Percentiles rank a stretch among this genome's conserved stretches.
phyloP scores from a whole-genome alignment of 2,329 filamentous ascomycete genomes.

The Xylaria sp. region DNA sequence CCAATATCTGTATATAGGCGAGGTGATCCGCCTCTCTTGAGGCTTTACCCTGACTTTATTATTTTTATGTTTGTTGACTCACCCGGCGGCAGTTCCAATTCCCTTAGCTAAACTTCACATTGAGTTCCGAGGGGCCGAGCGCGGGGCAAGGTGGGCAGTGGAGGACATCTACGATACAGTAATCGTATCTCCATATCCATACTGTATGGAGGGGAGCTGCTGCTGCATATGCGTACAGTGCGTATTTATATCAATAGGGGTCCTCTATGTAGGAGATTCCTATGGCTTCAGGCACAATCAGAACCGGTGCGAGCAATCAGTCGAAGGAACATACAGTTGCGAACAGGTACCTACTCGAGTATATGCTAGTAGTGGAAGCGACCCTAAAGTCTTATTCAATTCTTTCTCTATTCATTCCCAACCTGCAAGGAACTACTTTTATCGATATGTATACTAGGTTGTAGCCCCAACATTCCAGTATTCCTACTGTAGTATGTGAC shows the following conservation, averaged over 20 bases:
- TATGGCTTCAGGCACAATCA: too few relatives aligned
- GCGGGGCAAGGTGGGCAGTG: constrained; percentile 29
- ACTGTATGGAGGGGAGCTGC: constrained; percentile 4
- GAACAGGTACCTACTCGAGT: too few relatives aligned
- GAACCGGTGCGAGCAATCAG: too few relatives aligned
- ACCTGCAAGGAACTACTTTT: too few relatives aligned
- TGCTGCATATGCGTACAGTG: constrained; percentile 7
- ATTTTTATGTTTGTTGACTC: constrained; percentile 31
- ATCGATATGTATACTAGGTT: too few relatives aligned
- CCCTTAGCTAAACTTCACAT: neutral
- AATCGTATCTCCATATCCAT: neutral
- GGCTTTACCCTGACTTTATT: neutral
- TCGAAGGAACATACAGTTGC: too few relatives aligned
- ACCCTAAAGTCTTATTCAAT: too few relatives aligned
- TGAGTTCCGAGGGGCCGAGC: constrained; percentile 30
- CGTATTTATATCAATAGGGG: neutral
- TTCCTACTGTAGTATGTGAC: too few relatives aligned
- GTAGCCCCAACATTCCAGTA: too few relatives aligned
- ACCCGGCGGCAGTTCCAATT: constrained; percentile 22
- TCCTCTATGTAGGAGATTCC: neutral
- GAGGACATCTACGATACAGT: constrained; percentile 16
- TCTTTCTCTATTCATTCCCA: too few relatives aligned
- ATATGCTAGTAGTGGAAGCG: too few relatives aligned
- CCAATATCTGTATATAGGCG: constrained; percentile 16
- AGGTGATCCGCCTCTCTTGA: constrained; percentile 32